Evolutionary conservation across 2,329 filamentous ascomycete genomes (phyloP).

Genomic region (Akanthomyces uredinophilus): DNA sequence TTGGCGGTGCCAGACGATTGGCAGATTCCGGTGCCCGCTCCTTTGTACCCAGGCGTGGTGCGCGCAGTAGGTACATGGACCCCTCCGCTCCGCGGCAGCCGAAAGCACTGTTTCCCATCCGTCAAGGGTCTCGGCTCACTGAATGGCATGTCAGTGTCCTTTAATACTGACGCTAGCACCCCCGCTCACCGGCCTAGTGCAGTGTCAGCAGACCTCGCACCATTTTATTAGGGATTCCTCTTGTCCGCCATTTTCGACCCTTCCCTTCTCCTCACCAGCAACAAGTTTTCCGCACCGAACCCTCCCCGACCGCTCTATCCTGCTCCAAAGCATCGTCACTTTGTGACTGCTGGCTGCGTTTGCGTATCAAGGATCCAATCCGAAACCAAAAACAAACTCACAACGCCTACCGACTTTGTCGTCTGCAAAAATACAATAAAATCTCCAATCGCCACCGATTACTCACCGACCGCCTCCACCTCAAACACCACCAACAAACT

Average conservation of each 20-base stretch:
- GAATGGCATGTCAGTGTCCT: background rate
- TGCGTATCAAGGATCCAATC: background rate
- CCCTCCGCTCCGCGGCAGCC: slow-evolving; percentile 5
- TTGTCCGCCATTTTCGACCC: background rate
- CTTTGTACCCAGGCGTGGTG: background rate
- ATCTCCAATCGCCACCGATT: background rate
- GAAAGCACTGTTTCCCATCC: background rate
- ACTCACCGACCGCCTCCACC: background rate
- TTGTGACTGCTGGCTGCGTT: slow-evolving; percentile 10
- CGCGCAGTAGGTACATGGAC: too few species aligned
- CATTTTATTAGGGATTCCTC: slow-evolving; percentile 1
- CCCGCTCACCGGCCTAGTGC: background rate
- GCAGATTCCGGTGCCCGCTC: background rate
- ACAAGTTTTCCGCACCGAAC: background rate
- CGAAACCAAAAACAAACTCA: background rate
- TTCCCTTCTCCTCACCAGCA: background rate
- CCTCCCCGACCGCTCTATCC: background rate
- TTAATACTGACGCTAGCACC: background rate
- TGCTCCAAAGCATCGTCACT: slow-evolving; percentile 11
- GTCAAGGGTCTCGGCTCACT: background rate
- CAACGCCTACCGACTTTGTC: background rate
- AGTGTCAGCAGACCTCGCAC: slow-evolving; percentile 13
- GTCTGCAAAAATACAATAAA: background rate
- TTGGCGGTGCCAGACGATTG: slow-evolving; percentile 14
- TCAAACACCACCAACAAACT: slow-evolving; percentile 11